Evolutionary conservation across 805 yeast genomes (phyloP), one percentile per base, ranked within the genome.

Genomic region (Pichia nakasei): DNA sequence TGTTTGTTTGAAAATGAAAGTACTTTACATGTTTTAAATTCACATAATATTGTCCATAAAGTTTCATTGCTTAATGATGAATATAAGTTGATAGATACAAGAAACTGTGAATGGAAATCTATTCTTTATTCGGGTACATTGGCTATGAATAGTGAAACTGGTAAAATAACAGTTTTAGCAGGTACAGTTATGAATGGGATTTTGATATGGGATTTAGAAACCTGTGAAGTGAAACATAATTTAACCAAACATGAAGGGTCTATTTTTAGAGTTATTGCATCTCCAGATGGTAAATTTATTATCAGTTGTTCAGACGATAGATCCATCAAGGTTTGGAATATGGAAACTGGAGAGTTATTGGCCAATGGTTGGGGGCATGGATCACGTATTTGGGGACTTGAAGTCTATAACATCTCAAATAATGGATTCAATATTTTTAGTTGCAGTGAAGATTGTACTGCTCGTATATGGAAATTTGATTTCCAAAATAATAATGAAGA

Each of bases 341-440:
- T 82, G 48, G 54, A 55, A 7, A 56, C 74, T 1, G 91, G 94
- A 1, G 53, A 63, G 11, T 62, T 78, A 29, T 52, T 84, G 34
- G 83, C 91, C 1, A 75, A 80, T 22, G 97, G 96, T 0, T 93
- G 97, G 97, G 98, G 97, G 13, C 98, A 93, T 58, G 81, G 84
- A 1, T 91, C 97, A 0, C 75, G 98, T 57, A 89, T 93, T 35
- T 93, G 98, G 98, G 73, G 75, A 36, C 65, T 91, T 37, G 70
- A 69, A 40, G 85, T 86, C 56, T 73, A 67, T 46, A 62, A 61
- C 37, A 46, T 48, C 4, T 44, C 48, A n/a, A 45, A 45, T 5
- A 34, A 41, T 18, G 49, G 49, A 5, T 51, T 56, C 51, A 60
- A 65, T 5, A 52, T 80, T 1, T 66, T 86, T 15, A 78, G 94